Evolutionary conservation across 2,329 filamentous ascomycete genomes (phyloP).

Genomic region (Diaporthe ampelina): DNA sequence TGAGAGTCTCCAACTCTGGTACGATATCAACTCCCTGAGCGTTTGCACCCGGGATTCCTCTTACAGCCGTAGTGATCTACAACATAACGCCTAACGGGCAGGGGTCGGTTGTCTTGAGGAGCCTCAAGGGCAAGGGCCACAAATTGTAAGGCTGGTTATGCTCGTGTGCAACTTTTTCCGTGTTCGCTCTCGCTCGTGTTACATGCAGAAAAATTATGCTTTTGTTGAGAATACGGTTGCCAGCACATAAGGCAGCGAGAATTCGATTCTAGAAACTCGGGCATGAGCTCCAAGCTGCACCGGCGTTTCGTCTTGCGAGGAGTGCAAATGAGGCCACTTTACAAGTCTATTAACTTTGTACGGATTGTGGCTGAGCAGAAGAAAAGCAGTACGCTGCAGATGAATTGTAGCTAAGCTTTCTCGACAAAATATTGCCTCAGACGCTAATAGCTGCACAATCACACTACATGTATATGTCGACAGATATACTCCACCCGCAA

Average conservation of each 20-base stretch:
- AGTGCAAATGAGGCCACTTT: conserved; percentile 3
- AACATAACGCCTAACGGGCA: neutral
- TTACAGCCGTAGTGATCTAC: neutral
- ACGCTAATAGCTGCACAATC: conserved; percentile 11
- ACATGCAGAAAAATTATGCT: neutral
- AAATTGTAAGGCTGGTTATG: neutral
- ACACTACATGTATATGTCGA: conserved; percentile 6
- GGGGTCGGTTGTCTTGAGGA: neutral
- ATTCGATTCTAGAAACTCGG: neutral
- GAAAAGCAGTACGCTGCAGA: neutral
- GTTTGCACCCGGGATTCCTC: neutral
- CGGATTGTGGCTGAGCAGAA: conserved; percentile 7
- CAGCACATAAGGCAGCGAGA: conserved; percentile 1
- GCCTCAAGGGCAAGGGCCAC: neutral
- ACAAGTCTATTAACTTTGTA: neutral
- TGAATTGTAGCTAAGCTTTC: neutral
- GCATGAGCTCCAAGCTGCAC: conserved; percentile 16
- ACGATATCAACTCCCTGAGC: neutral
- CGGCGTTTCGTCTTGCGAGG: conserved; percentile 24
- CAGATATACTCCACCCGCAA: neutral
- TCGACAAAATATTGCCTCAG: neutral
- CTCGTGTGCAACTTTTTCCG: conserved; percentile 24
- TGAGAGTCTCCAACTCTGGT: neutral
- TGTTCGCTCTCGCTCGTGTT: conserved; percentile 30
- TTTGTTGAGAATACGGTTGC: conserved; percentile 3